Evolutionary conservation across 2,329 filamentous ascomycete genomes (phyloP).

Genomic region (Nectriaceae sp.): DNA sequence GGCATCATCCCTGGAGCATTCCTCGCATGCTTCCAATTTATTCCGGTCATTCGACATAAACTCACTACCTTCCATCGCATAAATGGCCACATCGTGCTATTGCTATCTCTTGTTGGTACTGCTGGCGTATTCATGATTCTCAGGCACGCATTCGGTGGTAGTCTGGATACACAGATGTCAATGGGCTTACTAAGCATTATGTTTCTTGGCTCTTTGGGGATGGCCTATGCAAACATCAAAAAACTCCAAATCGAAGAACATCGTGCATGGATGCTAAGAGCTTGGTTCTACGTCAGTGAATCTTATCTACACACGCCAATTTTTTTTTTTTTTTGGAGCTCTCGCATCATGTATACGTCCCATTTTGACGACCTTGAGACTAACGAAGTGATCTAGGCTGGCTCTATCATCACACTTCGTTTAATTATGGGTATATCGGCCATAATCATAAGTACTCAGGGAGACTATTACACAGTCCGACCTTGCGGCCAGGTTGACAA

Average conservation of each 20-base stretch:
- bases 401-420: slow-evolving; percentile 53
- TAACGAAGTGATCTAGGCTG: slow-evolving; percentile 38
- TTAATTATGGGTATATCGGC: slow-evolving; percentile 48
- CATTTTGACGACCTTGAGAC: not conserved
- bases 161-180: slow-evolving; percentile 48
- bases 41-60: slow-evolving; percentile 49
- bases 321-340: not conserved
- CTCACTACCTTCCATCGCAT: slow-evolving; percentile 58
- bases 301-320: too few species aligned
- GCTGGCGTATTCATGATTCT: slow-evolving; percentile 56
- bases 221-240: slow-evolving; percentile 60
- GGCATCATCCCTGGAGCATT: slow-evolving; percentile 47
- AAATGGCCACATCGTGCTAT: slow-evolving; percentile 56
- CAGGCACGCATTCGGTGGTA: slow-evolving; percentile 55
- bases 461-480: slow-evolving; percentile 28
- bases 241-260: slow-evolving; percentile 63
- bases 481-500: slow-evolving; percentile 53
- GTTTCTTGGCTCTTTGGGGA: slow-evolving; percentile 42
- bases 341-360: too few species aligned
- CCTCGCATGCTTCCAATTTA: slow-evolving; percentile 50
- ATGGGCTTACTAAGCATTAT: slow-evolving; percentile 46
- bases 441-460: slow-evolving; percentile 35
- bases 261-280: slow-evolving; percentile 63
- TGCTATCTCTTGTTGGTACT: slow-evolving; percentile 48
- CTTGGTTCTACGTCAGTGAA: slow-evolving; percentile 50